Percentiles rank a stretch among this genome's conserved stretches.
phyloP scores from a whole-genome alignment of 129 eudicot species.

The Kitagawia praeruptora region DNA sequence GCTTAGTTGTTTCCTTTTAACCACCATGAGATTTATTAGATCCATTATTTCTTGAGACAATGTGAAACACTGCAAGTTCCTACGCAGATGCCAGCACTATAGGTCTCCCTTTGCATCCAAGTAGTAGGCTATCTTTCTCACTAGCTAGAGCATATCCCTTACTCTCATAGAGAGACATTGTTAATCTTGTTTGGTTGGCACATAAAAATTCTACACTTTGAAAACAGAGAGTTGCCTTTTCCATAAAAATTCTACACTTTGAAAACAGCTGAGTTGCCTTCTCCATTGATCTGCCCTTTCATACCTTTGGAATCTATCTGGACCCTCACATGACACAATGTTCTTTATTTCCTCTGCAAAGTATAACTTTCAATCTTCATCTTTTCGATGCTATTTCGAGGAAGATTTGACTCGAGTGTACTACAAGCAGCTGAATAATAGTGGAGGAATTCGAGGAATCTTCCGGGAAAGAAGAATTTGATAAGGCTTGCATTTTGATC shows the following conservation, averaged over 20 bases:
- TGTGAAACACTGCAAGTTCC: slow-evolving; percentile 13
- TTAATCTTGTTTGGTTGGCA: slow-evolving; percentile 21
- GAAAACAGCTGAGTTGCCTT: slow-evolving; percentile 52
- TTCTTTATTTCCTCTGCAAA: slow-evolving; percentile 53
- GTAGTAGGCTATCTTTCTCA: slow-evolving; percentile 48
- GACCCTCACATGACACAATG: slow-evolving; percentile 54
- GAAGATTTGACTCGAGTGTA: slow-evolving; percentile 43
- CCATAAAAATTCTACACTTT: slow-evolving; percentile 45
- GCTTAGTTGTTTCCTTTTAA: not conserved
- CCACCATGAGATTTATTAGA: not conserved
- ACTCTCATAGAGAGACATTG: slow-evolving; percentile 24
- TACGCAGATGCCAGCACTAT: slow-evolving; percentile 60
- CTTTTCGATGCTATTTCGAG: slow-evolving; percentile 33
- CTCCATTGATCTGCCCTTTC: slow-evolving; percentile 65
- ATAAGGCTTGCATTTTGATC: slow-evolving; percentile 71
- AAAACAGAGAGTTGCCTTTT: slow-evolving; percentile 51
- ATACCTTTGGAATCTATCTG: slow-evolving; percentile 55
- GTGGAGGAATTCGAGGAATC: slow-evolving; percentile 60
- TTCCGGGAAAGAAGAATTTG: slow-evolving; percentile 56
- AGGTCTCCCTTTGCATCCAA: slow-evolving; percentile 74
- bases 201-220: slow-evolving; percentile 37
- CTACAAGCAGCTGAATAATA: slow-evolving; percentile 64
- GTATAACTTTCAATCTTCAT: slow-evolving; percentile 42
- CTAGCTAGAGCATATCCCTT: slow-evolving; percentile 46
- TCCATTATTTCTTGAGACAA: not conserved